Conservation (phyloP, 2,329 filamentous ascomycete genomes). For the Colletotrichum euphorbiae region DNA sequence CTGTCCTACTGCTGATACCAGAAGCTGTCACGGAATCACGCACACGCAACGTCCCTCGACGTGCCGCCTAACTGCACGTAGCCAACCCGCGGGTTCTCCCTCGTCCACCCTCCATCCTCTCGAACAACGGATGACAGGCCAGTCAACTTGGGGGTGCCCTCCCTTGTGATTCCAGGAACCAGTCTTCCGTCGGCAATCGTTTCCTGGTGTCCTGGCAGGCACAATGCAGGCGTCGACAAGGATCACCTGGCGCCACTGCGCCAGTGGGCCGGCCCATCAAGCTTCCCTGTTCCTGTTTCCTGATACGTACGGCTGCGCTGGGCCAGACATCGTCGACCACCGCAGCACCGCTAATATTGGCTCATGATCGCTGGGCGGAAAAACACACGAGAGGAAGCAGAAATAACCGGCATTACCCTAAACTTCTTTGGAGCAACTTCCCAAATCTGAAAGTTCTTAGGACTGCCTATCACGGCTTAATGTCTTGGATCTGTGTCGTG, state of each 20-base stretch:
- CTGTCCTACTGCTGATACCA: not conserved
- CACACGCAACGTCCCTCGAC: conserved; percentile 16
- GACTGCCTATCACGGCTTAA: not conserved
- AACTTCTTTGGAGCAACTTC: conserved; percentile 1
- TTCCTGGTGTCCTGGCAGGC: conserved; percentile 23
- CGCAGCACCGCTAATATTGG: conserved; percentile 26
- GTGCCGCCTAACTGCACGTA: not conserved
- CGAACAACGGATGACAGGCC: conserved; percentile 29
- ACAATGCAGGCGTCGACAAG: conserved; percentile 24
- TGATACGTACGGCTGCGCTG: conserved; percentile 22
- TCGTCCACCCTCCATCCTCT: conserved; percentile 16
- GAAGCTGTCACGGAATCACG: not conserved
- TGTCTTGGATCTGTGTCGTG: not conserved
- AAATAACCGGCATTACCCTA: conserved; percentile 9
- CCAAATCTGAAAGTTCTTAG: not conserved
- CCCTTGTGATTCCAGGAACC: conserved; percentile 33
- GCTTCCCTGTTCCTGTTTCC: conserved; percentile 19
- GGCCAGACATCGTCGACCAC: conserved; percentile 25
- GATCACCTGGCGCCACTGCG: conserved; percentile 29
- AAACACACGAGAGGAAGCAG: not conserved
- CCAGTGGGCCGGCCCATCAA: conserved; percentile 34
- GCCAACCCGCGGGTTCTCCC: conserved; percentile 29
- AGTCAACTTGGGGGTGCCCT: conserved; percentile 23
- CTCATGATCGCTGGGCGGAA: conserved; percentile 12
- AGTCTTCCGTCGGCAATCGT: conserved; percentile 34